Conservation (phyloP, 768 basidiomycete species). For the Sutorius australiensis region DNA sequence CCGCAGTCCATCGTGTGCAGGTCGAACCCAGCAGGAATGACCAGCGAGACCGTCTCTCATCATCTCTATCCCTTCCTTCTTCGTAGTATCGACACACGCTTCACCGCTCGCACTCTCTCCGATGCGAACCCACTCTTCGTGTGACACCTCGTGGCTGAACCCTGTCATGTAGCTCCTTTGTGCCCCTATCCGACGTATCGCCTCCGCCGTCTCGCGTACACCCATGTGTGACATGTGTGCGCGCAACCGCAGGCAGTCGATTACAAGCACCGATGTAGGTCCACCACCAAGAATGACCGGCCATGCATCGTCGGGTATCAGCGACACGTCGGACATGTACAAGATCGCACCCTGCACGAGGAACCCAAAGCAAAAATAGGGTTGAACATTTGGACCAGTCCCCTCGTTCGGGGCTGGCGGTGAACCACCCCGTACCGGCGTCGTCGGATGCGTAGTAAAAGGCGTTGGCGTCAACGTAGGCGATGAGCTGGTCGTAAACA, state of each 20-base stretch:
- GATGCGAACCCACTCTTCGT: slow-evolving; percentile 73
- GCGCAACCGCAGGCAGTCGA: slow-evolving; percentile 70
- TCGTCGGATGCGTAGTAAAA: slow-evolving; percentile 33
- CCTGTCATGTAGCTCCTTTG: slow-evolving; percentile 68
- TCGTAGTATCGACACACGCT: slow-evolving; percentile 32
- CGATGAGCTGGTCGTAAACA: slow-evolving; percentile 45
- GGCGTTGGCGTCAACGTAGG: slow-evolving; percentile 42
- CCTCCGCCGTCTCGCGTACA: slow-evolving; percentile 54
- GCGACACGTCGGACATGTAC: slow-evolving; percentile 82
- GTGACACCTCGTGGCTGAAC: slow-evolving; percentile 71
- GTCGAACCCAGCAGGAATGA: slow-evolving; percentile 55
- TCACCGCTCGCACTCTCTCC: slow-evolving; percentile 45
- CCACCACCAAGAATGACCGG: slow-evolving; percentile 34
- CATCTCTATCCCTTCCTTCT: slow-evolving; percentile 41
- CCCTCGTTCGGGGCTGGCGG: slow-evolving; percentile 21
- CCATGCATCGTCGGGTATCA: slow-evolving; percentile 76
- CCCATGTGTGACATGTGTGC: slow-evolving; percentile 80
- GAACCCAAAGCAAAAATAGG: slow-evolving; percentile 69
- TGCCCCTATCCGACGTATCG: slow-evolving; percentile 56
- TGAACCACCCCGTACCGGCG: slow-evolving; percentile 32
- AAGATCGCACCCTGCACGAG: slow-evolving; percentile 60
- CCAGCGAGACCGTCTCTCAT: slow-evolving; percentile 47
- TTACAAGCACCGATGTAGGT: slow-evolving; percentile 52
- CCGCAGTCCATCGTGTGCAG: slow-evolving; percentile 71
- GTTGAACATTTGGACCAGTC: slow-evolving; percentile 34